Base-by-base conservation (phyloP, 257 asterid species). In the Ophiorrhiza pumila region DNA sequence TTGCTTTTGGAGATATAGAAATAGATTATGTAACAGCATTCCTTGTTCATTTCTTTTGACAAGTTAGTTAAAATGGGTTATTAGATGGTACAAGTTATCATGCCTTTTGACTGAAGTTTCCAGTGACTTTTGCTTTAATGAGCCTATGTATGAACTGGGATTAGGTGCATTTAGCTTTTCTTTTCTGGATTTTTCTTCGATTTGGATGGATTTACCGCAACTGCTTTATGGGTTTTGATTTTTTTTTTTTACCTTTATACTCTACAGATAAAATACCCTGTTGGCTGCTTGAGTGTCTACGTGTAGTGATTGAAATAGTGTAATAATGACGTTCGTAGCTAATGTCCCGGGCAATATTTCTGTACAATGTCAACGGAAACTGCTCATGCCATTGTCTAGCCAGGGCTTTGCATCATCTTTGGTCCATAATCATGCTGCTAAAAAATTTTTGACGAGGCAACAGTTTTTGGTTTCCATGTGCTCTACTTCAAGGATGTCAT, bases 311-410 rank as follows among this genome's bases (percentile, higher is more conserved):
- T n/a, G 69, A 53, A 39, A 17, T 23, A 25, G 27, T 37, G 46
- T 64, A 23, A 3, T 8, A 41, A 87, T 85, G 89, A 81, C 81
- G 31, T 78, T 77, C 32, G 79, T 76, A 37, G 76, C 74, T 35
- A 82, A 80, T 79, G 39, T 77, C 65, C 81, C 90, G 35, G 52
- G 56, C 41, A 74, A 69, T 46, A 50, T 75, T 72, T 67, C 61
- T 37, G 63, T 7, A 71, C 49, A 76, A 34, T 7, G 53, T 53
- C 75, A 74, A 69, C 74, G 77, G n/a, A 73, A 78, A 18, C 73
- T 60, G 64, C 43, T 59, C 41, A 71, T 83, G 69, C 49, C 64
- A 53, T 35, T 69, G 4, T 34, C 34, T 14, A 32, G 22, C n/a
- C 42, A 5, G 10, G 37, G 25, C 14, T 17, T 41, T 2, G 14